phyloP scores from a whole-genome alignment of 306 rosid species.

The Cicer arietinum region DNA sequence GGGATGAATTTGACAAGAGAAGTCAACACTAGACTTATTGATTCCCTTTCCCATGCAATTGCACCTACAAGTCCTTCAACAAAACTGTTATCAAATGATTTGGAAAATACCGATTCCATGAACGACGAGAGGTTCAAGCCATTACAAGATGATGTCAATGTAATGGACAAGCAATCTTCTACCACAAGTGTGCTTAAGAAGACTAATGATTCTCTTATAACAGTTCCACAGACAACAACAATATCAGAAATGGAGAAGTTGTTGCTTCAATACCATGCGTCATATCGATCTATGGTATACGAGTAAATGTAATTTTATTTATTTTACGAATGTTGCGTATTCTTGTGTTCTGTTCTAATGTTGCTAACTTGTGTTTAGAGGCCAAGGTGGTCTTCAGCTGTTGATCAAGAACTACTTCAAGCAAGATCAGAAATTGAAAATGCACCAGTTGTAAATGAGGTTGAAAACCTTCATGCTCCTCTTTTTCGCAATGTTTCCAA shows the following conservation, averaged over 20 bases:
- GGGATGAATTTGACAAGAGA: slow-evolving; percentile 41
- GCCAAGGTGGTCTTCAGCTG: slow-evolving; percentile 70
- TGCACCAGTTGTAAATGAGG: slow-evolving; percentile 62
- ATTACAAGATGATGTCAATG: slow-evolving; percentile 38
- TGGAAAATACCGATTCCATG: slow-evolving; percentile 29
- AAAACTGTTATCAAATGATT: slow-evolving; percentile 28
- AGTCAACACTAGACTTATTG: slow-evolving; percentile 15
- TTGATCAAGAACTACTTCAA: slow-evolving; percentile 64
- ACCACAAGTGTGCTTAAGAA: slow-evolving; percentile 41
- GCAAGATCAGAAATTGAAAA: slow-evolving; percentile 71
- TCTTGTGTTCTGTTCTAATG: slow-evolving; percentile 38
- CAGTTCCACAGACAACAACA: slow-evolving; percentile 51
- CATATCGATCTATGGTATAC: slow-evolving; percentile 61
- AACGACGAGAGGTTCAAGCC: slow-evolving; percentile 51
- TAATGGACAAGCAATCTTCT: slow-evolving; percentile 41
- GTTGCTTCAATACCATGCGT: slow-evolving; percentile 57
- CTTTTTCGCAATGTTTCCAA: slow-evolving; percentile 74
- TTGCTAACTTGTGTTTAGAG: slow-evolving; percentile 55
- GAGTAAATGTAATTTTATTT: slow-evolving; percentile 27
- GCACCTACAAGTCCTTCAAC: slow-evolving; percentile 40
- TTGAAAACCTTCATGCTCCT: slow-evolving; percentile 66
- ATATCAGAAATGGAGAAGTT: slow-evolving; percentile 72
- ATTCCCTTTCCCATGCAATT: slow-evolving; percentile 45
- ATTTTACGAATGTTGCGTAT: slow-evolving; percentile 8
- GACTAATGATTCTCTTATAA: slow-evolving; percentile 44